Conservation (phyloP, 2,329 filamentous ascomycete genomes). For the Penicillium sp. region DNA sequence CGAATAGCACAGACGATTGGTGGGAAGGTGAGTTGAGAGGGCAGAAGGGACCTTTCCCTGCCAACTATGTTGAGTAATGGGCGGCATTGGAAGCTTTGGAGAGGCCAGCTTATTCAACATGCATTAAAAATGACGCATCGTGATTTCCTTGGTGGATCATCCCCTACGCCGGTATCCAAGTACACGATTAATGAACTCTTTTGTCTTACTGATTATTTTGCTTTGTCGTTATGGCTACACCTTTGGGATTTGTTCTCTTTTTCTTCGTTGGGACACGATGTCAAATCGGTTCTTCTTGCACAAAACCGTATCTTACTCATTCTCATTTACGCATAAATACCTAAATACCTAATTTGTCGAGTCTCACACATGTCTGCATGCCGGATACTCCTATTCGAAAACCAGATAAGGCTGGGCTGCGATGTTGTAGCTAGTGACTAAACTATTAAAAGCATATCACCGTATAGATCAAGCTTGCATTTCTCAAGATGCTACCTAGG, state of each 20-base stretch:
- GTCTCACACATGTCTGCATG: neutral
- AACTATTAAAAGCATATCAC: neutral
- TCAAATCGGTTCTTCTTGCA: neutral
- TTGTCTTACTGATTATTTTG: neutral
- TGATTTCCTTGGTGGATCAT: neutral
- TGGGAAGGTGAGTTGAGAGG: constrained; percentile 77
- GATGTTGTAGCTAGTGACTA: neutral
- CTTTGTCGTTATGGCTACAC: neutral
- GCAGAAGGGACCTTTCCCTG: constrained; percentile 69
- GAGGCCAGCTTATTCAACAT: neutral
- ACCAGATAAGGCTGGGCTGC: neutral
- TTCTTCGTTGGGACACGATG: neutral
- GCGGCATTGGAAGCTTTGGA: neutral
- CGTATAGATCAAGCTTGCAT: neutral
- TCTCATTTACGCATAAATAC: neutral
- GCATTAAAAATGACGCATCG: neutral
- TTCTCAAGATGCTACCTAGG: neutral
- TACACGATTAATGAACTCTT: neutral
- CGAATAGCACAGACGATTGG: constrained; percentile 78
- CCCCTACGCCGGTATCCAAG: neutral
- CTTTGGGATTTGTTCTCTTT: neutral
- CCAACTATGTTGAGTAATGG: constrained; percentile 67
- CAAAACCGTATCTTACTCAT: too few species aligned
- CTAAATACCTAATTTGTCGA: neutral
- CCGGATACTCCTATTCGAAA: neutral